A percentile compares a stretch with the other conserved stretches of the same genome.
Conservation (phyloP, 1,284 basidiomycete species). For the Trichosporon sp. region DNA sequence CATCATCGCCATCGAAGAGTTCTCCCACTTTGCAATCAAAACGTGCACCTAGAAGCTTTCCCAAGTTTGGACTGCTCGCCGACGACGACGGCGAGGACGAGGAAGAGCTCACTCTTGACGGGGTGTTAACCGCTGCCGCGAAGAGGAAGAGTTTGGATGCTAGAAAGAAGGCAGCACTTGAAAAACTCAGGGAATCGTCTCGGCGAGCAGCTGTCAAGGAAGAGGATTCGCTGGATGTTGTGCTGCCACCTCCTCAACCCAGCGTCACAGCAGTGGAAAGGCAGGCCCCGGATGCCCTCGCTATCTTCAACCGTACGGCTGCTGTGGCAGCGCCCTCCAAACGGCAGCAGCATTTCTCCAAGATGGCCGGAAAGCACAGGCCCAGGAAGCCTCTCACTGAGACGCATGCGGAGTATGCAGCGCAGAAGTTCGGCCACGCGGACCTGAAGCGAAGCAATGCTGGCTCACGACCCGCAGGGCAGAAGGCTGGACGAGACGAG, state of each 20-base stretch:
- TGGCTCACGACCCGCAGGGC: conserved; percentile 40
- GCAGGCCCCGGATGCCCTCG: conserved; percentile 32
- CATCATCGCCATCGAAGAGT: conserved; percentile 18
- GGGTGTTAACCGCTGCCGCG: background rate
- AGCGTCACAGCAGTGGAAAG: background rate
- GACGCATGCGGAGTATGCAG: conserved; percentile 43
- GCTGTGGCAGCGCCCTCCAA: conserved; percentile 30
- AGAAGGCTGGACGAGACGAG: conserved; percentile 41
- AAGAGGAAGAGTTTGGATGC: background rate
- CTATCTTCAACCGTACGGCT: conserved; percentile 29
- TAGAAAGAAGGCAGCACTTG: conserved; percentile 14
- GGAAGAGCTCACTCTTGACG: conserved; percentile 3
- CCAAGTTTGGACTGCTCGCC: conserved; percentile 27
- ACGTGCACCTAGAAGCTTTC: conserved; percentile 14
- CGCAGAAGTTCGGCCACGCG: conserved; percentile 38
- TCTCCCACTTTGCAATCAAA: conserved; percentile 2
- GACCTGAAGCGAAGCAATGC: conserved; percentile 34
- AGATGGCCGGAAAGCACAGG: conserved; percentile 33
- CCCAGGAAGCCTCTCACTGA: conserved; percentile 37
- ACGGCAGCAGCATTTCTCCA: conserved; percentile 34
- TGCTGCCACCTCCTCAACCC: background rate
- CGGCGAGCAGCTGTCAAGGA: background rate
- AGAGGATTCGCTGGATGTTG: background rate
- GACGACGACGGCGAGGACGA: conserved; percentile 23
- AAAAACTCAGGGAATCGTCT: background rate